Base-by-base conservation (phyloP, 441 rosid genomes). In the Adansonia madagascariensis region DNA sequence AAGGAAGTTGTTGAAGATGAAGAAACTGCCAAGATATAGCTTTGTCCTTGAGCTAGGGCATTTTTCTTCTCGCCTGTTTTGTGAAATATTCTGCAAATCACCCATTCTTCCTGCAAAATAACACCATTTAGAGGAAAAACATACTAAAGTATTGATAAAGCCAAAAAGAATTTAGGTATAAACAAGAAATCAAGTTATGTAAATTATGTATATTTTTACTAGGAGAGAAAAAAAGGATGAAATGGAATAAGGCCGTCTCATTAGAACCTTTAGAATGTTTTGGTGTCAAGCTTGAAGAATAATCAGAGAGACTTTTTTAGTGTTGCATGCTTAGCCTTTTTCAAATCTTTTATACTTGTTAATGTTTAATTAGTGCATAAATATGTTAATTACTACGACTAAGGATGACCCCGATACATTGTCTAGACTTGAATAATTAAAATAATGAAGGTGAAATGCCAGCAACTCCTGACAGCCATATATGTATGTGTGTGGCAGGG, bases 101-200 rank as follows among this genome's bases (percentile, higher is more conserved):
- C 97, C 98, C 98, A 92, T 80, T 94, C 99, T 84, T 91, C 98
- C 99, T 95, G 85, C 88, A 77, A 50, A 31, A 55, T n/a, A 20
- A 47, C 52, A 43, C 60, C 69, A 11, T 55, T 5, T 1, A 27
- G 14, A 47, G 4, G 8, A 0, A 49, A 10, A 7, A 31, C 65
- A 52, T 24, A 49, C 12, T 10, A 49, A 20, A 3, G n/a, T 65
- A 65, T 31, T 27, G 18, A 11, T 17, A 62, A 24, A 27, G 8
- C 43, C 0, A 10, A 24, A 22, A 20, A 60, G 14, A 9, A 60
- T 39, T 39, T 39, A 39, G 6, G 43, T 39, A 39, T 3, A 39
- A 39, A 39, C 43, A 27, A 27, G 31, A 39, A 39, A 39, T 24
- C 10, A 22, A 60, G 6, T 60, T 8, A 6, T 44, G 12, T 47